Percentiles rank a stretch among this genome's conserved stretches.
Conservation (phyloP, 306 rosid species). For the Sicyos baderoa region DNA sequence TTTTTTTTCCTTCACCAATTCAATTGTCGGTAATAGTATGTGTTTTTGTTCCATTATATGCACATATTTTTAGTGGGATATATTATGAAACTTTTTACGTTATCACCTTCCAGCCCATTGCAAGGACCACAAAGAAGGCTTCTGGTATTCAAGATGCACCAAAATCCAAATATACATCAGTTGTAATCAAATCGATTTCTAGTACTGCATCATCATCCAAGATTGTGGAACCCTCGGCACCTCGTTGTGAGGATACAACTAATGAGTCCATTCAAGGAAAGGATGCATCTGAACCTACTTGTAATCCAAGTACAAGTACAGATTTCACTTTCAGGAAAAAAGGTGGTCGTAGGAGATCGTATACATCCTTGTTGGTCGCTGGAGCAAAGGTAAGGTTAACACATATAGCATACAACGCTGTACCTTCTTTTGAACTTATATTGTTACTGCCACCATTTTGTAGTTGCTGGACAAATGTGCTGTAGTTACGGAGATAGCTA, state of each 20-base stretch:
- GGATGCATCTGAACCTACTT: slow-evolving; percentile 34
- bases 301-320: slow-evolving; percentile 28
- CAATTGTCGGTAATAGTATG: background rate
- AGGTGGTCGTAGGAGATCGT: slow-evolving; percentile 60
- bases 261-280: slow-evolving; percentile 30
- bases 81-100: slow-evolving; percentile 13
- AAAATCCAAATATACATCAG: slow-evolving; percentile 33
- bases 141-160: slow-evolving; percentile 31
- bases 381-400: slow-evolving; percentile 57
- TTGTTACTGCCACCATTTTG: slow-evolving; percentile 26
- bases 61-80: background rate
- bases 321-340: slow-evolving; percentile 33
- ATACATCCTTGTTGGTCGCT: slow-evolving; percentile 54
- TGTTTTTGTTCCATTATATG: background rate
- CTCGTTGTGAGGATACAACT: slow-evolving; percentile 34
- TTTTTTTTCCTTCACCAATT: background rate
- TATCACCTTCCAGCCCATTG: slow-evolving; percentile 41
- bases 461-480: slow-evolving; percentile 57
- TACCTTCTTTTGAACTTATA: slow-evolving; percentile 11
- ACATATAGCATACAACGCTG: slow-evolving; percentile 8
- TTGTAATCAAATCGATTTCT: slow-evolving; percentile 29
- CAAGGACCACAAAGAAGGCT: slow-evolving; percentile 41
- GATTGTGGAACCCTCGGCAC: slow-evolving; percentile 29
- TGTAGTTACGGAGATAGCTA: slow-evolving; percentile 33
- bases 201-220: slow-evolving; percentile 35